phyloP scores from a whole-genome alignment of 2,329 filamentous ascomycete genomes.

The Colletotrichum viniferum region DNA sequence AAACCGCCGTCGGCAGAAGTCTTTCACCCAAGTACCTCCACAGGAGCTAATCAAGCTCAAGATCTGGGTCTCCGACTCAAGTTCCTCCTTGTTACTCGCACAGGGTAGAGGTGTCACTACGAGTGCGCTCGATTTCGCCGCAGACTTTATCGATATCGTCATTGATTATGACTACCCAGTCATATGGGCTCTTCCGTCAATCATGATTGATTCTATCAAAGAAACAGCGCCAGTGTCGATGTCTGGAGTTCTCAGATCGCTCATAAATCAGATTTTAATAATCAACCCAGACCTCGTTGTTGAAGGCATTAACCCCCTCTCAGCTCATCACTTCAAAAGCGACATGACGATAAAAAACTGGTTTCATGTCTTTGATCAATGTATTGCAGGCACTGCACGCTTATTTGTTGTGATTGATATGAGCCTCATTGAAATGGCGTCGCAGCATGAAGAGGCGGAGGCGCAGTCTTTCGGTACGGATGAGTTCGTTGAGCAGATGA shows the following conservation, averaged over 20 bases:
- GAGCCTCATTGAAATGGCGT: background rate
- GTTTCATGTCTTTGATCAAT: background rate
- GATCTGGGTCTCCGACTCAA: background rate
- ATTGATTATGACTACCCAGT: background rate
- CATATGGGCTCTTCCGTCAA: background rate
- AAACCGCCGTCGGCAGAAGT: background rate
- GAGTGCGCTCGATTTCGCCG: background rate
- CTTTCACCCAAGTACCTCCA: background rate
- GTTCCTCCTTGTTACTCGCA: background rate
- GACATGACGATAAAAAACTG: background rate
- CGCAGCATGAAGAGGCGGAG: background rate
- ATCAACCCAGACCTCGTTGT: background rate
- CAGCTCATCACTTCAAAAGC: background rate
- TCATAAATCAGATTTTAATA: background rate
- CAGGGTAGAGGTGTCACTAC: background rate
- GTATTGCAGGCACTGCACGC: accelerated
- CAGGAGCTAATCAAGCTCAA: background rate
- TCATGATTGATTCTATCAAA: too few species aligned
- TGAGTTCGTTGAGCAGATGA: background rate
- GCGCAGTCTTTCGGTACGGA: accelerated
- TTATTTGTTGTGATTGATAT: background rate
- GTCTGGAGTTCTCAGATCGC: accelerated
- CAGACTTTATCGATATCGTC: background rate
- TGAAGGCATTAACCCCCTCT: background rate
- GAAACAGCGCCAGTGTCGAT: background rate